Evolutionary conservation across 2,329 filamentous ascomycete species (phyloP).

Genomic region (Meredithiella fracta): DNA sequence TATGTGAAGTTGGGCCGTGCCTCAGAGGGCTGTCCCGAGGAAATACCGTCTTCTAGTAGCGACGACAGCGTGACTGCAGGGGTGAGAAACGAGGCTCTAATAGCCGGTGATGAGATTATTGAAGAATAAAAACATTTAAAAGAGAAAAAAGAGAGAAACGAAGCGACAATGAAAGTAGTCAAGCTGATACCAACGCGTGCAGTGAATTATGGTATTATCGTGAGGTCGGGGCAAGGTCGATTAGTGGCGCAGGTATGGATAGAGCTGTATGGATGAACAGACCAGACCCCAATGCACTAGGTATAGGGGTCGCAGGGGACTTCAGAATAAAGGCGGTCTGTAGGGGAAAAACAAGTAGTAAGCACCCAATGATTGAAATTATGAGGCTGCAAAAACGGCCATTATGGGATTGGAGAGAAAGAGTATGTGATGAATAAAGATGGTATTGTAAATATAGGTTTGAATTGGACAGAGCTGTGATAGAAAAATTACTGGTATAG

Average conservation of each 20-base stretch:
- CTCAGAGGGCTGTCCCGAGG: constrained; percentile 12
- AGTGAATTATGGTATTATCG: no score
- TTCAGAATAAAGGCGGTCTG: no score
- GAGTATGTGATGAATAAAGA: background rate
- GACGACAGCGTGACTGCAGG: constrained; percentile 30
- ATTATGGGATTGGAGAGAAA: background rate
- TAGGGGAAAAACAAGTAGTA: no score
- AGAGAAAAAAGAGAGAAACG: no score
- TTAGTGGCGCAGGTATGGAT: no score
- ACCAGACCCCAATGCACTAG: no score
- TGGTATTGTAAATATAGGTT: background rate
- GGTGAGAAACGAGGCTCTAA: background rate
- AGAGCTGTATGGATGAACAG: no score
- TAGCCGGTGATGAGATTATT: background rate
- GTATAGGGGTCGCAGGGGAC: no score
- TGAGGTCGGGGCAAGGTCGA: no score
- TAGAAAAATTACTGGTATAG: background rate
- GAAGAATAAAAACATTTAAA: background rate
- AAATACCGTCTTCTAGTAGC: constrained; percentile 7
- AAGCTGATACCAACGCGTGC: no score
- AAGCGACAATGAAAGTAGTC: no score
- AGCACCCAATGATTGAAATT: no score
- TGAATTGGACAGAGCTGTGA: background rate
- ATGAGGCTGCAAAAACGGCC: background rate
- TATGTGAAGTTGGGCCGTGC: constrained; percentile 10